Conservation (phyloP, 768 basidiomycete species). For the Amanita inopinata region DNA sequence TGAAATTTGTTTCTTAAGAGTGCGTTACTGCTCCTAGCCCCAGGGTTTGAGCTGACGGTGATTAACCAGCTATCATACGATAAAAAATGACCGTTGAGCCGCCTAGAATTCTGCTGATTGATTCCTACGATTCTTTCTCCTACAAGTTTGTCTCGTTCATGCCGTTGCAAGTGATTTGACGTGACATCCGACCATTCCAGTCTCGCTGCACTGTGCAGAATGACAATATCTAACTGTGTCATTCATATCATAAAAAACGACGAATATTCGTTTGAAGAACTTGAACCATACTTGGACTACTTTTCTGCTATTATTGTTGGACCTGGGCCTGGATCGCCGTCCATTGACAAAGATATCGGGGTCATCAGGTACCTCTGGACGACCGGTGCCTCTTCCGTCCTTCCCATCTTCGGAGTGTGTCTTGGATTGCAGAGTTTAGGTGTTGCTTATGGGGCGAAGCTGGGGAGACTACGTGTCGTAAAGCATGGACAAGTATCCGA, state of each 20-base stretch:
- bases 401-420: conserved; percentile 80
- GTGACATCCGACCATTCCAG: conserved; percentile 24
- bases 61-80: neutral
- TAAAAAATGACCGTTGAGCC: conserved; percentile 24
- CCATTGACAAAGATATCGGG: conserved; percentile 52
- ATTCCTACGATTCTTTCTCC: conserved; percentile 87
- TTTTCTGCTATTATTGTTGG: conserved; percentile 70
- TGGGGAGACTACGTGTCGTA: conserved; percentile 55
- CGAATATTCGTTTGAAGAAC: conserved; percentile 34
- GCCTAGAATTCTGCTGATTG: conserved; percentile 59
- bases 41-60: no score
- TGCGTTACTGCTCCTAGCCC: no score
- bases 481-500: conserved; percentile 72
- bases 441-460: conserved; percentile 48
- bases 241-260: conserved; percentile 75
- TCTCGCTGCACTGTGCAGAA: conserved; percentile 61
- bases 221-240: conserved; percentile 47
- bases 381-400: conserved; percentile 33
- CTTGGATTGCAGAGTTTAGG: conserved; percentile 74
- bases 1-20: no score
- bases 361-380: conserved; percentile 66
- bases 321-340: conserved; percentile 75
- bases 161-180: neutral
- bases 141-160: conserved; percentile 52
- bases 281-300: conserved; percentile 42